Evolutionary conservation across 176 grass and related monocot species (phyloP).

Genomic region (Neostapfia colusana): DNA sequence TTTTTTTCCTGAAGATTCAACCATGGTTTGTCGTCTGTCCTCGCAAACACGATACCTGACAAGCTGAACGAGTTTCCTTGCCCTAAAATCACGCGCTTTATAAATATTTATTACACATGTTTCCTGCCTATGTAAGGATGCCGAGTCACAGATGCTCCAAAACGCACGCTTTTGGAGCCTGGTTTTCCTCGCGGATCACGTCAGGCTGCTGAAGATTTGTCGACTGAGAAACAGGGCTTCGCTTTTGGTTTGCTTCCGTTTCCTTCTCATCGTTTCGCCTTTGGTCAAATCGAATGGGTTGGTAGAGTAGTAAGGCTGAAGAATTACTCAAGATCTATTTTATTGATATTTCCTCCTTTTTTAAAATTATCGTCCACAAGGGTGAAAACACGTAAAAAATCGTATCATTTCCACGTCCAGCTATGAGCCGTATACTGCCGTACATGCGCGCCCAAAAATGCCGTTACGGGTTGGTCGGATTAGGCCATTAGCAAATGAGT

Average conservation of each 20-base stretch:
- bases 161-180: neutral
- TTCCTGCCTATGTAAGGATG: neutral
- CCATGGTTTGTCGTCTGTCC: neutral
- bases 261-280: neutral
- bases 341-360: neutral
- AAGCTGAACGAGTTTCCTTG: neutral
- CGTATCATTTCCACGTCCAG: neutral
- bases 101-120: no score
- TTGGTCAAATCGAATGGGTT: neutral
- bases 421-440: neutral
- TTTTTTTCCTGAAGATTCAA: neutral
- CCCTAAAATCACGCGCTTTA: neutral
- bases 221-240: neutral
- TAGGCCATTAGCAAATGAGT: neutral
- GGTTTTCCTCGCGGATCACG: neutral
- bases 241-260: neutral
- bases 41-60: neutral
- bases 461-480: slow-evolving; percentile 7
- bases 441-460: neutral
- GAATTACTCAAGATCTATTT: neutral
- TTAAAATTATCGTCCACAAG: neutral
- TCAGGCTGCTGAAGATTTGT: neutral
- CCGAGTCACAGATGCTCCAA: neutral
- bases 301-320: neutral
- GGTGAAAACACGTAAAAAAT: neutral